Conservation (phyloP, 2,329 filamentous ascomycete genomes). For the Paramyrothecium sp. region DNA sequence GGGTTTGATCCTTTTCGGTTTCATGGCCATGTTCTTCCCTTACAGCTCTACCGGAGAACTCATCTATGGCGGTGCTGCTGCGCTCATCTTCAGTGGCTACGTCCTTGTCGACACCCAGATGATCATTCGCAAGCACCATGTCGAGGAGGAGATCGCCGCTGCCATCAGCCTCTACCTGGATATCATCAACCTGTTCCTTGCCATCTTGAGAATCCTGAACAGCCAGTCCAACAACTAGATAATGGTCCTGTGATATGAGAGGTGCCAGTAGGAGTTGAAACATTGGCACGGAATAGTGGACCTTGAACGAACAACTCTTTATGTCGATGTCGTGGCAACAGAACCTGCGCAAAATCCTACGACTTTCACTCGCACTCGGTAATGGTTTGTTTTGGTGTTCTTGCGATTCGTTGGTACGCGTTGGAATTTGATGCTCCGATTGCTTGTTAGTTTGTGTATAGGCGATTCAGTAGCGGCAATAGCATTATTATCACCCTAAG, state of each 20-base stretch:
- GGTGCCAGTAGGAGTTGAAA: too few relatives aligned
- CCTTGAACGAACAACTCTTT: too few relatives aligned
- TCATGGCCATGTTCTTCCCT: constrained; percentile 89
- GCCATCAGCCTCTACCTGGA: constrained; percentile 94
- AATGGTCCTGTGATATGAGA: neutral
- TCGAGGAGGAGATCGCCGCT: constrained; percentile 96
- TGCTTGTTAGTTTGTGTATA: too few relatives aligned
- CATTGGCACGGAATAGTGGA: too few relatives aligned
- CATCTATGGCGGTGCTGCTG: constrained; percentile 76
- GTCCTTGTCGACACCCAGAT: constrained; percentile 96
- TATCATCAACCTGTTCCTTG: constrained; percentile 94
- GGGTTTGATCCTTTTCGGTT: constrained; percentile 87
- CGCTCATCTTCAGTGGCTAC: constrained; percentile 90
- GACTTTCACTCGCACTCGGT: too few relatives aligned
- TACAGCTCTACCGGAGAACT: constrained; percentile 79
- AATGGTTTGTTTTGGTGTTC: too few relatives aligned
- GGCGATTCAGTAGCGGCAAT: too few relatives aligned
- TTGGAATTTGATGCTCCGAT: too few relatives aligned
- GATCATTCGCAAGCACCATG: constrained; percentile 92
- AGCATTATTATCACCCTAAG: too few relatives aligned
- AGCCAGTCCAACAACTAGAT: constrained; percentile 87
- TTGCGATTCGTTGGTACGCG: too few relatives aligned
- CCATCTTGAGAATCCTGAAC: constrained; percentile 94
- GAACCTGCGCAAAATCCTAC: too few relatives aligned
- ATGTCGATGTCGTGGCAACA: too few relatives aligned